Evolutionary conservation across 1,284 basidiomycete genomes (phyloP), one percentile per base, ranked within the genome.

Genomic region (Takashimella koratensis): DNA sequence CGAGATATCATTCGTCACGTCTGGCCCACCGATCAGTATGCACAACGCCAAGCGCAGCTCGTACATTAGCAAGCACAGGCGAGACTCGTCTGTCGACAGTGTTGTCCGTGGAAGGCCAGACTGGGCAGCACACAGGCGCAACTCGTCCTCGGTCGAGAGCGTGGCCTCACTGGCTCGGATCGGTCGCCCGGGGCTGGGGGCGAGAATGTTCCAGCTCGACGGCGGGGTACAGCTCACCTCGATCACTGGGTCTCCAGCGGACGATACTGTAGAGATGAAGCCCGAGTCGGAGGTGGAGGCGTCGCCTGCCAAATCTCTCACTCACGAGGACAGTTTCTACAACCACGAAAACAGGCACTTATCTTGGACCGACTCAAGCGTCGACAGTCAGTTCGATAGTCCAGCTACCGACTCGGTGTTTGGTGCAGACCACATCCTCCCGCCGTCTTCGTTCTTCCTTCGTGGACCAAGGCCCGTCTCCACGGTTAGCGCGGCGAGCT

Each of bases 151-250:
- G 0, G 65, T 79, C 2, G 87, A 88, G 57, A 90, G 87, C 0
- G 68, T 81, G 30, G 74, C 79, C 61, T 90, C 87, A 53, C 79
- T 77, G 2, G 73, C 78, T 57, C 79, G 80, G 10, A 68, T 87
- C 3, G 84, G 79, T 2, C 80, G 89, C 20, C 89, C 89, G 2
- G 87, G 85, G 2, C 73, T 92, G 2, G 88, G 90, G 0, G 90
- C 91, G 66, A 88, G 90, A 79, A 91, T 92, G 89, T 89, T 92
- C 64, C 83, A 76, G n/a, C 77, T 75, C 5, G 84, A 85, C 45
- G 79, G 78, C 42, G 81, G 80, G 3, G 79, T 82, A 52, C 82
- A 85, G 0, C 78, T 90, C 24, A 71, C 79, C 0, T 78, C 86
- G 0, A 89, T 90, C 60, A 82, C 84, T 1, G 86, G 82, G 0